Base-by-base conservation (phyloP, 495 filamentous ascomycete species). In the Rhypophila decipiens region DNA sequence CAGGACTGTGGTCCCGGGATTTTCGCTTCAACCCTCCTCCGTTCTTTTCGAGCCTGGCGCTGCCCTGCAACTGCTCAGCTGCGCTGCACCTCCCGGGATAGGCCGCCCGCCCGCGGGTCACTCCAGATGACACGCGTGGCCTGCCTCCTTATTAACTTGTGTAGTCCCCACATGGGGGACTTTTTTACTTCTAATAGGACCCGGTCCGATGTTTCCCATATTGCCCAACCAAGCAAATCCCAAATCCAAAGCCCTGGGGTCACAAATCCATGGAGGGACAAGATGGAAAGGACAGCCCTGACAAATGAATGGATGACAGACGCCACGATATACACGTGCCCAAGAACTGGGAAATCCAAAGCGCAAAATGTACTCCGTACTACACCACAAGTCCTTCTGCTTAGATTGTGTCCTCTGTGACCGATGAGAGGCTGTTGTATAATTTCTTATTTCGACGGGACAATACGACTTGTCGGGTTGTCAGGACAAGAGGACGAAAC, bases 1-100 rank as follows among this genome's bases (percentile, higher is more conserved):
- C 58, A 52, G 51, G 48, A 45, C 54, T 42, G 39, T 24, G 42
- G 51, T 49, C 29, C 58, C 53, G 55, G 58, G 55, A n/a, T n/a
- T n/a, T 51, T 48, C 27, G 27, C 27, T 31, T 31, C n/a, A n/a
- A n/a, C n/a, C n/a, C n/a, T n/a, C n/a, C n/a, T n/a, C n/a, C n/a
- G n/a, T n/a, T n/a, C n/a, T n/a, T n/a, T n/a, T n/a, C n/a, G n/a
- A n/a, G n/a, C n/a, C n/a, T n/a, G n/a, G n/a, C n/a, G n/a, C n/a
- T n/a, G n/a, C n/a, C n/a, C n/a, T n/a, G n/a, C n/a, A n/a, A n/a
- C n/a, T n/a, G n/a, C n/a, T n/a, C n/a, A n/a, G 27, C 27, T 31
- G 27, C 27, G 27, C 27, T 31, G 27, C 27, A 31, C 27, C 27
- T n/a, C n/a, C n/a, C n/a, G 27, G 27, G 27, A 31, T 7, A 31